These are phyloP conservation scores for Dictyostelium citrinum DNA, from an alignment of 78 protist species.

Conservation along the genomic window DNA sequence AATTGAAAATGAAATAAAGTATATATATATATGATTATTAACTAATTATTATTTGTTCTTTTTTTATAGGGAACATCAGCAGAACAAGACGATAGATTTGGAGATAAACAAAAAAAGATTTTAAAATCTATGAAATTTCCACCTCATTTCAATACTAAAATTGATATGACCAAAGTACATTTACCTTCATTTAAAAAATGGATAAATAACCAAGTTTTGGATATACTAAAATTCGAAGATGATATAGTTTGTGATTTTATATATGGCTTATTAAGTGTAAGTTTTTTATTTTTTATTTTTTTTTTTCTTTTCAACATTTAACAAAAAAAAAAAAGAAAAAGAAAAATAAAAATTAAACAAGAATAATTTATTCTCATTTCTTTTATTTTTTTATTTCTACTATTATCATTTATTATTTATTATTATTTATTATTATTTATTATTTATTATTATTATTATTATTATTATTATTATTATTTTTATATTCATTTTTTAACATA, in stretches of 20 bases:
- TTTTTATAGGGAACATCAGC: conserved; percentile 78
- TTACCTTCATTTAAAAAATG: conserved; percentile 43
- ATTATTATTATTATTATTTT: too few relatives aligned
- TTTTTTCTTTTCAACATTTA: not conserved
- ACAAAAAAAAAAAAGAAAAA: not conserved
- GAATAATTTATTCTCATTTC: not conserved
- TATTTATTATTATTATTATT: too few relatives aligned
- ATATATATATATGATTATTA: too few relatives aligned
- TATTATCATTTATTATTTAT: too few relatives aligned
- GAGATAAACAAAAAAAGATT: conserved; percentile 85
- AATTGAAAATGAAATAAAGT: too few relatives aligned
- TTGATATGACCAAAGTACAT: conserved; percentile 51
- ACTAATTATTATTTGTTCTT: too few relatives aligned
- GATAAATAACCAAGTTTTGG: conserved; percentile 21
- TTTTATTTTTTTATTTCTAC: too few relatives aligned
- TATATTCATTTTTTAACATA: not conserved
- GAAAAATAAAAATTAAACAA: not conserved
- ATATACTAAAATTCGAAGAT: conserved; percentile 2
- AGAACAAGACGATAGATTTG: conserved; percentile 88
- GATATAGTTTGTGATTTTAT: conserved; percentile 27
- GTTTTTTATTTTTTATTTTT: not conserved
- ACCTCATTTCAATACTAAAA: conserved; percentile 50
- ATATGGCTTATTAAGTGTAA: conserved; percentile 13
- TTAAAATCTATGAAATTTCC: conserved; percentile 81
- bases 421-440: too few relatives aligned